Evolutionary conservation across 1,139 yeast genomes (phyloP), one percentile per base, ranked within the genome.

Genomic region (Geotrichum citri-aurantii): DNA sequence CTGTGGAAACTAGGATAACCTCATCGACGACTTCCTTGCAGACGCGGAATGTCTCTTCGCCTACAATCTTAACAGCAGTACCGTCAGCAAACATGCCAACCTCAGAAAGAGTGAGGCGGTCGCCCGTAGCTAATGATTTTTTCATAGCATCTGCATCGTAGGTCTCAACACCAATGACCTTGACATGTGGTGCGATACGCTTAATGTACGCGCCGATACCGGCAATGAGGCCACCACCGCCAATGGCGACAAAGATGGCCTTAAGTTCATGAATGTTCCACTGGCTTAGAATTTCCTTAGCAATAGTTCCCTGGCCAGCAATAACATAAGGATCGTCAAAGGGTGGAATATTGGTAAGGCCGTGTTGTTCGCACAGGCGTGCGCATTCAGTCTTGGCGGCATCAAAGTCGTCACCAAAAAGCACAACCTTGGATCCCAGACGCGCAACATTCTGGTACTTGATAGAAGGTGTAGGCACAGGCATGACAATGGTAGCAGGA

Each of bases 21-120:
- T 92, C 98, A 70, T 95, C 98, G 10, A 93, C 90, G 59, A 84
- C 84, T 54, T 87, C 83, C 64, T 80, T 76, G 65, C 93, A 85
- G 24, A 92, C 79, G 68, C 96, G 80, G 80, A 90, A 93, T 17
- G 96, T 87, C 73, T 95, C 99, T 63, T 85, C 87, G 59, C 99
- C 99, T 37, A 91, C 79, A 12, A 86, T 73, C 68, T 86, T 88
- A 50, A 93, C 99, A 3, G 99, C 97, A n/a, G 99, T 91, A 69
- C 99, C 99, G 73, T 93, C 99, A n/a, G 99, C 99, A 74, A 93
- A 93, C n/a, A 88, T 78, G n/a, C 99, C 99, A 10, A 92, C 98
- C 31, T 80, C 78, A 40, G 79, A 75, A 61, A 95, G 78, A 1
- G 77, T 71, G 14, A 81, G 82, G 65, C 85, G 81, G 57, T 82